phyloP scores from a whole-genome alignment of 225 moss, liverwort and hornwort species.

The Anthoceros angustus region DNA sequence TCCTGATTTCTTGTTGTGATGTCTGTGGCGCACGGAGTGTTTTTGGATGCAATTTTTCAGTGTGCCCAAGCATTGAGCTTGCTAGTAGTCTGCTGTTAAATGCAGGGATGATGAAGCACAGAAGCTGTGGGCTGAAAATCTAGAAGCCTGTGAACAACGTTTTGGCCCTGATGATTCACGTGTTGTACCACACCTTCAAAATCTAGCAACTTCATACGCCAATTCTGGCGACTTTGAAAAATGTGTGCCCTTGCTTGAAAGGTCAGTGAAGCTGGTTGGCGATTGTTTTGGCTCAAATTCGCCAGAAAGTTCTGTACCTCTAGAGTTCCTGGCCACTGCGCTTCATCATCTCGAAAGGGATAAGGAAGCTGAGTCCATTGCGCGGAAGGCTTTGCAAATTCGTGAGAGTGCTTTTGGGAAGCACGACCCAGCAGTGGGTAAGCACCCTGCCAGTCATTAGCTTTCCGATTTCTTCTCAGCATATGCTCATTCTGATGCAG shows the following conservation, averaged over 20 bases:
- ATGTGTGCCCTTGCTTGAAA: constrained; percentile 56
- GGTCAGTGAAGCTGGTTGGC: constrained; percentile 50
- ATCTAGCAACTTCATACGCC: constrained; percentile 64
- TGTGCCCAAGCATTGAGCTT: too few relatives aligned
- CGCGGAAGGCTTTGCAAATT: constrained; percentile 66
- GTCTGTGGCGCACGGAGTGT: background rate
- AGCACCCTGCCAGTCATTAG: too few relatives aligned
- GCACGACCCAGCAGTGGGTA: constrained; percentile 53
- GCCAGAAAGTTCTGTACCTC: constrained; percentile 48
- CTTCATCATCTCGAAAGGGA: constrained; percentile 59
- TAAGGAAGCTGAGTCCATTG: constrained; percentile 66
- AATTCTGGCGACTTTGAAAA: constrained; percentile 54
- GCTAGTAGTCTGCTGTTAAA: background rate
- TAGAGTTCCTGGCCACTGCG: constrained; percentile 66
- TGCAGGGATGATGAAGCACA: constrained; percentile 67
- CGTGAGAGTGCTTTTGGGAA: constrained; percentile 58
- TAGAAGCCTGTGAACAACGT: constrained; percentile 44
- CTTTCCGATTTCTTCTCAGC: background rate
- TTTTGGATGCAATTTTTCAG: background rate
- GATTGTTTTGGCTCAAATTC: constrained; percentile 57
- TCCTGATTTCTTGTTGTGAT: background rate
- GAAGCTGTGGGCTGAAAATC: constrained; percentile 56
- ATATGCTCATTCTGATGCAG: background rate
- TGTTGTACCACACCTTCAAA: constrained; percentile 64
- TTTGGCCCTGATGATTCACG: constrained; percentile 43